phyloP scores from a whole-genome alignment of 1,139 yeast genomes.

The Suhomyces terraborum region DNA sequence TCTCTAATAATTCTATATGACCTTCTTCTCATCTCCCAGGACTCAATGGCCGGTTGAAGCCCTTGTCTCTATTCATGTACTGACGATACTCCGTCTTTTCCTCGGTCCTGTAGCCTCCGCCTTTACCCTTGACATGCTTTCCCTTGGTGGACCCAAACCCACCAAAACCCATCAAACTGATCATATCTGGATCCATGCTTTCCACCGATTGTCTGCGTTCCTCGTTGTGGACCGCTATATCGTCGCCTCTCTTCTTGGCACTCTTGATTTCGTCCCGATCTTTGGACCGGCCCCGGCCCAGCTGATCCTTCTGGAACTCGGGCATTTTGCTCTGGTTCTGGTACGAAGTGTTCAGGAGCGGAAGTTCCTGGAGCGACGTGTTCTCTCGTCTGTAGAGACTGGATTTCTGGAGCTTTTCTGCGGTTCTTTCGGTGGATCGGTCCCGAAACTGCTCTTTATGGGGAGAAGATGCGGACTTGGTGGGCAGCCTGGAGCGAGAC shows the following conservation, averaged over 20 bases:
- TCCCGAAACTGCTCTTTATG: conserved; percentile 15
- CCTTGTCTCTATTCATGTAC: conserved; percentile 65
- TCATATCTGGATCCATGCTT: conserved; percentile 25
- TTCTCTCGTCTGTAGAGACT: conserved; percentile 20
- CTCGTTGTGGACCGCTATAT: conserved; percentile 8
- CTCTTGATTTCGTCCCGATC: conserved; percentile 18
- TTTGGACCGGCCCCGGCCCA: conserved; percentile 30
- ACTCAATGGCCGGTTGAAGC: conserved; percentile 62
- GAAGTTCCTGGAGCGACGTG: conserved; percentile 20
- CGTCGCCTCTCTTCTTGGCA: conserved; percentile 7
- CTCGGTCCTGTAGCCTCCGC: conserved; percentile 47
- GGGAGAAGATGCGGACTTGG: conserved; percentile 11
- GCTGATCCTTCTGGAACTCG: conserved; percentile 20
- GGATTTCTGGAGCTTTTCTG: conserved; percentile 21
- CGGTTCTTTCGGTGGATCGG: conserved; percentile 20
- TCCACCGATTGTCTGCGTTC: conserved; percentile 14
- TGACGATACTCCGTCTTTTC: conserved; percentile 57
- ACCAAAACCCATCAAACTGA: conserved; percentile 64
- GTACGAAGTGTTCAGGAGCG: conserved; percentile 22
- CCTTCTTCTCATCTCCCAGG: conserved; percentile 36
- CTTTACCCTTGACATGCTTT: conserved; percentile 56
- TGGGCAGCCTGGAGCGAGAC: conserved; percentile 30
- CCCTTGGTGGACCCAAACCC: conserved; percentile 64
- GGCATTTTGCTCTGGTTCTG: conserved; percentile 17
- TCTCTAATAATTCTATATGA: no score